Percentiles rank a stretch among this genome's conserved stretches.
These are phyloP conservation scores for Penicillium dipodomyicola DNA, from an alignment of 495 filamentous ascomycete genomes.

Conservation along the genomic window DNA sequence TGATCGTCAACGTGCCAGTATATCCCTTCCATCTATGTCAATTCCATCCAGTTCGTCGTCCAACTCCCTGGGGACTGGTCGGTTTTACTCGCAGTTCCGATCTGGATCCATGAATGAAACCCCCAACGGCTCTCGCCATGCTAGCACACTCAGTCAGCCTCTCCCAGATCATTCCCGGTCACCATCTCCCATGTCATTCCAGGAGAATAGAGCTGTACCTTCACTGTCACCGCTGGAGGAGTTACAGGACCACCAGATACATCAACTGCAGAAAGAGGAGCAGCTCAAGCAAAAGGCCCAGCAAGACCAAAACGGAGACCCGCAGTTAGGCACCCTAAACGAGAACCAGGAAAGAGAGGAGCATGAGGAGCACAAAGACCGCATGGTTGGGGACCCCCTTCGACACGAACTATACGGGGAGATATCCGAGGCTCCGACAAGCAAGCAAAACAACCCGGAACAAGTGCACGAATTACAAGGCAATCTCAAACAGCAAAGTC, in stretches of 20 bases:
- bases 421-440: too few species aligned
- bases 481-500: background rate
- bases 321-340: background rate
- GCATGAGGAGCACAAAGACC: slow-evolving; percentile 2
- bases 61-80: slow-evolving; percentile 11
- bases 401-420: background rate
- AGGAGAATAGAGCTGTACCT: background rate
- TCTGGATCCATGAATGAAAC: slow-evolving; percentile 9
- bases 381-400: background rate
- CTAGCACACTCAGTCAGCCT: slow-evolving; percentile 18
- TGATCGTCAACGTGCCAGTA: slow-evolving; percentile 16
- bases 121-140: slow-evolving; percentile 7
- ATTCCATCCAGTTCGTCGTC: slow-evolving; percentile 10
- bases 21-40: slow-evolving; percentile 15
- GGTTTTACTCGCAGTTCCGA: slow-evolving; percentile 25
- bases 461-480: background rate
- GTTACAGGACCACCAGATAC: background rate
- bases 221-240: slow-evolving; percentile 6
- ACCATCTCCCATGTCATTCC: slow-evolving; percentile 3
- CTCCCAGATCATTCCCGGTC: slow-evolving; percentile 13
- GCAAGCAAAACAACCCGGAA: background rate
- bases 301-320: background rate
- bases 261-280: background rate
- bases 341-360: slow-evolving; percentile 8
- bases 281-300: background rate